Conservation (phyloP, 352 stramenopile species). For the Pythium oligandrum region DNA sequence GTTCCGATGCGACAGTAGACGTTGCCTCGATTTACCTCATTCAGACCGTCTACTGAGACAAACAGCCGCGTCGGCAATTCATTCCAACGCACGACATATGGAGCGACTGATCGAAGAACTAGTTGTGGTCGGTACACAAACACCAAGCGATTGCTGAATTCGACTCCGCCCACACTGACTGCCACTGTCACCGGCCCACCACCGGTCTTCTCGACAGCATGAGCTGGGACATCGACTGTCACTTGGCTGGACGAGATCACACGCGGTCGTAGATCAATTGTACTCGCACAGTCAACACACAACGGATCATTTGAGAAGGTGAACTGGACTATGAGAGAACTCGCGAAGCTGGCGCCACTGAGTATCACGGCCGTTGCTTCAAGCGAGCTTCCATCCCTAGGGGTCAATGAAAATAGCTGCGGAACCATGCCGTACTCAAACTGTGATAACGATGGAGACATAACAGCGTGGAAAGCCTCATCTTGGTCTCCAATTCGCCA, state of each 20-base stretch:
- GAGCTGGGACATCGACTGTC: not conserved
- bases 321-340: constrained; percentile 4
- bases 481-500: constrained; percentile 1
- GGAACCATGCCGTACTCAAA: constrained; percentile 9
- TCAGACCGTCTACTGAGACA: constrained; percentile 9
- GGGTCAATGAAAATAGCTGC: constrained; percentile 1
- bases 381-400: not conserved
- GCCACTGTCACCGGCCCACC: not conserved
- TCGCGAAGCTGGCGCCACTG: not conserved
- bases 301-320: not conserved
- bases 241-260: constrained; percentile 1
- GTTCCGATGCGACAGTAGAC: constrained; percentile 13
- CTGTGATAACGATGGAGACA: not conserved
- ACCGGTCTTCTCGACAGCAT: constrained; percentile 4
- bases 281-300: not conserved
- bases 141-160: constrained; percentile 12
- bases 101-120: constrained; percentile 7
- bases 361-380: constrained; percentile 5
- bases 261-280: not conserved
- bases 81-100: constrained; percentile 4
- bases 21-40: not conserved
- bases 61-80: not conserved
- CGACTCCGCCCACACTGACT: not conserved
- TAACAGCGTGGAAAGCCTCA: not conserved
- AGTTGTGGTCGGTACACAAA: constrained; percentile 13